A percentile compares a stretch with the other conserved stretches of the same genome.
Evolutionary conservation across 495 filamentous ascomycete species (phyloP).

Genomic region (Jackrogersella multiformis): DNA sequence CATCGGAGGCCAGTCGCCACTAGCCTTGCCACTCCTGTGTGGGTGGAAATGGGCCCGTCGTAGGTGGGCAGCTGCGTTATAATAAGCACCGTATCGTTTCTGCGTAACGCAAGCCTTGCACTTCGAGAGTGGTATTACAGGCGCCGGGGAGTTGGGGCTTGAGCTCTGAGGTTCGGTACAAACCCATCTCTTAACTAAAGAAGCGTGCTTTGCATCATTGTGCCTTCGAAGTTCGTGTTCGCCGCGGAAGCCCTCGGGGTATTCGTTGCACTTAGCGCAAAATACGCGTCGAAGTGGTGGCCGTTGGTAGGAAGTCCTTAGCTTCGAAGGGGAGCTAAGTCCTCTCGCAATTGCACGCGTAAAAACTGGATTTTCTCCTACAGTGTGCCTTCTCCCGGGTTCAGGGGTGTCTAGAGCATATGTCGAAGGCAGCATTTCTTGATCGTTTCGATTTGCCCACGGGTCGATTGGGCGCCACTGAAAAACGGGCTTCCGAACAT

Average conservation of each 20-base stretch:
- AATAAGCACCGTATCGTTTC: conserved; percentile 94
- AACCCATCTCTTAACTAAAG: conserved; percentile 80
- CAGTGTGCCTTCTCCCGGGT: conserved; percentile 57
- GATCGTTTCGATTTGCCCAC: conserved; percentile 47
- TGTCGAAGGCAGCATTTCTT: conserved; percentile 42
- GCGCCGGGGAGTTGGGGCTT: conserved; percentile 56
- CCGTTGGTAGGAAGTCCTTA: conserved; percentile 75
- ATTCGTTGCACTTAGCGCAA: conserved; percentile 79
- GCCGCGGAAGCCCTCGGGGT: conserved; percentile 90
- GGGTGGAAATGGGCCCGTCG: conserved; percentile 87
- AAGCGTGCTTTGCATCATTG: conserved; percentile 80
- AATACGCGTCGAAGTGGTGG: conserved; percentile 80
- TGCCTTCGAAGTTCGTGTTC: conserved; percentile 94
- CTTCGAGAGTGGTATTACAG: conserved; percentile 75
- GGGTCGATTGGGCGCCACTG: conserved; percentile 55
- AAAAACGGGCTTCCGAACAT: conserved; percentile 52
- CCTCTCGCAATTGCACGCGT: conserved; percentile 49
- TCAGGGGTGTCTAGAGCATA: conserved; percentile 49
- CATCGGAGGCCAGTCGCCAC: conserved; percentile 87
- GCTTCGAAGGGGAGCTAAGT: conserved; percentile 62
- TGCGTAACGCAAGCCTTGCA: conserved; percentile 86
- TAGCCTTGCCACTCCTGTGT: conserved; percentile 82
- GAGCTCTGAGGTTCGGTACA: conserved; percentile 61
- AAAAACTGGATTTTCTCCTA: conserved; percentile 58
- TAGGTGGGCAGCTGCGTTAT: conserved; percentile 94